These are phyloP conservation scores for Saccharomycopsis hybrid DNA, from an alignment of 1,139 yeast genomes.

Conservation along the genomic window DNA sequence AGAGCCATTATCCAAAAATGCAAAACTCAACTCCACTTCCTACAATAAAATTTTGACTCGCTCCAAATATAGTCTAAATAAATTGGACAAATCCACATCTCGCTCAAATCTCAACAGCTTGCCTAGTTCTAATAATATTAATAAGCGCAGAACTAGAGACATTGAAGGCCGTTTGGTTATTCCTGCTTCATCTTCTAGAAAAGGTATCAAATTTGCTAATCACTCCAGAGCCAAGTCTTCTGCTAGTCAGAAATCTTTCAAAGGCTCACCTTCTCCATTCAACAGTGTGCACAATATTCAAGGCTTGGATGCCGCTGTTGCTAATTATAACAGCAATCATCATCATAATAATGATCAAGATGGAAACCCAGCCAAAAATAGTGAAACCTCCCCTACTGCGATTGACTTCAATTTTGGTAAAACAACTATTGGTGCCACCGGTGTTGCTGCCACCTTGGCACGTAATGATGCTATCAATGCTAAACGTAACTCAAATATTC, in stretches of 20 bases:
- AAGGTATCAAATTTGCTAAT: constrained; percentile 31
- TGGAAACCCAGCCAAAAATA: background rate
- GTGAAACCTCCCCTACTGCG: background rate
- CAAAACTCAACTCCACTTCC: constrained; percentile 12
- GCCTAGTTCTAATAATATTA: constrained; percentile 21
- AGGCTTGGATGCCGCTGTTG: constrained; percentile 9
- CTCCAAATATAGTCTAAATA: constrained; percentile 13
- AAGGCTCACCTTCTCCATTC: constrained; percentile 8
- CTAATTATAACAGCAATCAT: background rate
- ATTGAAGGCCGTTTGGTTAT: constrained; percentile 28
- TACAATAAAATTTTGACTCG: constrained; percentile 16
- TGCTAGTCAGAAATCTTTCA: constrained; percentile 24
- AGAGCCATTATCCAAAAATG: constrained; percentile 29
- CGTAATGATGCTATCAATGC: background rate
- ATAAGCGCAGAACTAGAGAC: constrained; percentile 20
- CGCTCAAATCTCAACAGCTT: constrained; percentile 4
- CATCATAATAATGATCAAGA: background rate
- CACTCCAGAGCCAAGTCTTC: constrained; percentile 25
- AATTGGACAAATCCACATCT: constrained; percentile 5
- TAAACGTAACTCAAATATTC: background rate
- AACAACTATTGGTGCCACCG: background rate
- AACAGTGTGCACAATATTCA: constrained; percentile 12
- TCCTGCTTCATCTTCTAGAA: constrained; percentile 33
- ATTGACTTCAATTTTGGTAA: background rate
- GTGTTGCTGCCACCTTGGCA: too few species aligned